Evolutionary conservation across 768 basidiomycete species (phyloP), one percentile per base, ranked within the genome.

Genomic region (Boletus eberwhitei): DNA sequence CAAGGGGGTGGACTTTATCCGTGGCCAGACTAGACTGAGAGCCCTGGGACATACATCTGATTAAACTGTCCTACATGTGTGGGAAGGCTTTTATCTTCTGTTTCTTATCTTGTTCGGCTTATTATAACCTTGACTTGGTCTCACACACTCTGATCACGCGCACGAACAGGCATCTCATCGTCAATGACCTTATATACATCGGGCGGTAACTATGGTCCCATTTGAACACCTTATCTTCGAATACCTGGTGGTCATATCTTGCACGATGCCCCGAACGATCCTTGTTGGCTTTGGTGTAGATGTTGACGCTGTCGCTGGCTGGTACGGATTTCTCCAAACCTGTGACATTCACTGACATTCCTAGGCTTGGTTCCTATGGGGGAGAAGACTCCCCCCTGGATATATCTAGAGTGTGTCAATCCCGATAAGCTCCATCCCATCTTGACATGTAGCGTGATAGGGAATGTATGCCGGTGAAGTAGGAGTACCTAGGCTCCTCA

Each of bases 401-500:
- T 61, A 86, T 89, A 52, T 86, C 83, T 13, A 74, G 81, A 62
- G 85, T 82, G 42, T 5, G 59, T 51, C 52, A 1, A 26, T 42
- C 17, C 36, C 1, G 5, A 19, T 36, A 6, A 11, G 14, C 42
- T 19, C 7, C 6, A 3, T 48, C 6, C 17, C 35, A 16, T 19
- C 44, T 46, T 46, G 44, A 40, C 52, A 41, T 37, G 5, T 16
- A 11, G 21, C 22, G 17, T 35, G 49, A 2, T 40, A 75, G 79
- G 87, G 87, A 8, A 80, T 88, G 74, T 90, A 80, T 60, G 86
- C 88, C 0, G 88, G 88, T 17, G 87, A 89, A 65, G 86, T 91
- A 29, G 88, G 88, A 4, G 74, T 78, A 0, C 82, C 81, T 6
- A 80, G 87, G 14, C 74, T 90, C 8, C 73, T 90, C 59, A 88